These are phyloP conservation scores for Fusarium continuum DNA, from an alignment of 2,329 filamentous ascomycete species.

Conservation along the genomic window DNA sequence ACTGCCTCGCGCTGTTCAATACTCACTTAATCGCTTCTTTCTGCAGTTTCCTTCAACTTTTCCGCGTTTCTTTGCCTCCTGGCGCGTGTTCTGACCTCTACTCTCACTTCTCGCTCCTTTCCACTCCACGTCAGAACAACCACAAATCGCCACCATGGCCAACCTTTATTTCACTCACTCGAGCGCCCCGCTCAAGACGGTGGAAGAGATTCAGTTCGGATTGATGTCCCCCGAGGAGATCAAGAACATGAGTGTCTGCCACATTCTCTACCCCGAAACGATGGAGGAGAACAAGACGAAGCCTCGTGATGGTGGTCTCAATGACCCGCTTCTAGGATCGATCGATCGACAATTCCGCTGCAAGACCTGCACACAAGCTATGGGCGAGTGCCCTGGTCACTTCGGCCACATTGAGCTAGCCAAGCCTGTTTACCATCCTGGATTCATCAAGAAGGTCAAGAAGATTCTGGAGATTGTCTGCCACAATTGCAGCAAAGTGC, in stretches of 20 bases:
- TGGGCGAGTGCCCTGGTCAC: constrained; percentile 95
- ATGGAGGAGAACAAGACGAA: constrained; percentile 96
- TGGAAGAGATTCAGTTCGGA: constrained; percentile 99
- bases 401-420: constrained; percentile 99
- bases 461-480: constrained; percentile 99
- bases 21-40: constrained; percentile 32
- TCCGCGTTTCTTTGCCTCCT: constrained; percentile 39
- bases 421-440: constrained; percentile 92
- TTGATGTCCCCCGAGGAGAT: constrained; percentile 98
- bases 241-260: constrained; percentile 97
- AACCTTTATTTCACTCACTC: constrained; percentile 91
- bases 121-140: constrained; percentile 39
- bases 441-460: constrained; percentile 99
- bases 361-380: constrained; percentile 94
- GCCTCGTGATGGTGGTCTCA: constrained; percentile 90
- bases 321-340: constrained; percentile 94
- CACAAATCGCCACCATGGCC: constrained; percentile 74
- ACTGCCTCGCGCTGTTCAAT: constrained; percentile 39
- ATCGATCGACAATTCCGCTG: constrained; percentile 97
- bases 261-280: constrained; percentile 98
- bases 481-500: constrained; percentile 97
- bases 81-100: constrained; percentile 38
- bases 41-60: constrained; percentile 39
- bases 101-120: constrained; percentile 41
- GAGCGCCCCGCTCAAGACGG: constrained; percentile 94